Conservation (phyloP, 2,329 filamentous ascomycete species). For the Fusarium sp. region DNA sequence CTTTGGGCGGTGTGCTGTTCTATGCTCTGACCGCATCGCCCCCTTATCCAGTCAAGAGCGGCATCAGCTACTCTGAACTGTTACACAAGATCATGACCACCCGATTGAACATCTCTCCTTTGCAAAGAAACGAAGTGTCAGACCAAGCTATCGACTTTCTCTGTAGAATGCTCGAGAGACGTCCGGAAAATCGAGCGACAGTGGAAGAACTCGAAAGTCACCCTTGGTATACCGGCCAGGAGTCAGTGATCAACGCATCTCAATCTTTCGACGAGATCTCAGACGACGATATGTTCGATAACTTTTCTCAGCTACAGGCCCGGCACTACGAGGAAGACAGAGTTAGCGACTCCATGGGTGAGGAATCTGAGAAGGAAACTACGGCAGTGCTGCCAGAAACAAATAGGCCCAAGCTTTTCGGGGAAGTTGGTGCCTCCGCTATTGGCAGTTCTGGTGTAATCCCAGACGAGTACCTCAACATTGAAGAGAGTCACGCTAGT, state of each 20-base stretch:
- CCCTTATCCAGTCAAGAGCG: conserved; percentile 82
- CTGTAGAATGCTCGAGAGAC: conserved; percentile 80
- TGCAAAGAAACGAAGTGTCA: conserved; percentile 70
- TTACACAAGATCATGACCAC: conserved; percentile 88
- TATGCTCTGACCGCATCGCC: conserved; percentile 82
- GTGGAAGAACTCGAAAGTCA: conserved; percentile 76
- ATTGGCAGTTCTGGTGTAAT: conserved; percentile 65
- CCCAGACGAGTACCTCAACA: conserved; percentile 60
- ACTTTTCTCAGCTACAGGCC: conserved; percentile 67
- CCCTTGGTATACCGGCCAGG: conserved; percentile 71
- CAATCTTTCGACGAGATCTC: conserved; percentile 70
- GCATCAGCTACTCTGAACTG: conserved; percentile 81
- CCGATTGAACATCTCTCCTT: conserved; percentile 72
- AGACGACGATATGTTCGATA: conserved; percentile 68
- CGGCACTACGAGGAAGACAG: conserved; percentile 52
- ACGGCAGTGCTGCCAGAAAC: conserved; percentile 70
- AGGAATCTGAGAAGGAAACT: conserved; percentile 85
- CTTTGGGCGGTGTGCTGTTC: conserved; percentile 90
- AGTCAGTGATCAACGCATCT: conserved; percentile 48
- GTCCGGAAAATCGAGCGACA: conserved; percentile 80
- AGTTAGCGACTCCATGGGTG: conserved; percentile 60
- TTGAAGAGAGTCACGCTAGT: conserved; percentile 57
- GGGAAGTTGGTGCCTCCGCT: conserved; percentile 65
- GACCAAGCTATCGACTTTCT: conserved; percentile 78
- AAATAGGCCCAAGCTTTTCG: conserved; percentile 61